Evolutionary conservation across 78 protist genomes (phyloP).

Genomic region (Cyanophora paradoxa): DNA sequence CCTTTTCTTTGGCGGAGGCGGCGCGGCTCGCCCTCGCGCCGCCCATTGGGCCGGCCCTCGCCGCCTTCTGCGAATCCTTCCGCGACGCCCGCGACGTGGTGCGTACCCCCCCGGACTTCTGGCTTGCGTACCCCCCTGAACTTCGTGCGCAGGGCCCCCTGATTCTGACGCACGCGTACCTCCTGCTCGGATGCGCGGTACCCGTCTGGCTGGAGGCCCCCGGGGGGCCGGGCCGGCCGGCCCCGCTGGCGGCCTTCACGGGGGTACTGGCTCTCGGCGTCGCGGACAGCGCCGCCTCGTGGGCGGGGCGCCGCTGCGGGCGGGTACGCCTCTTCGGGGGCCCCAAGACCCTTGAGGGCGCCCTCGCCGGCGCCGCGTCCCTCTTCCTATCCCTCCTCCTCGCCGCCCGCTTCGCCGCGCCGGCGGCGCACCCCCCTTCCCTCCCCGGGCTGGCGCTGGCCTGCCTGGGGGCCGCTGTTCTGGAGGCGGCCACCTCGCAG

Average conservation of each 20-base stretch:
- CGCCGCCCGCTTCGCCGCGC: background rate
- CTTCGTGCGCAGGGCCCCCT: constrained; percentile 45
- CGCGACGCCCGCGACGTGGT: constrained; percentile 53
- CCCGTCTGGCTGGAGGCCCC: constrained; percentile 50
- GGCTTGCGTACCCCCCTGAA: too few relatives aligned
- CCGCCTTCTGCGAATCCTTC: constrained; percentile 27
- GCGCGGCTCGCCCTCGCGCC: constrained; percentile 6
- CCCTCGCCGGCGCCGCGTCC: constrained; percentile 33
- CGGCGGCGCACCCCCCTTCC: too few relatives aligned
- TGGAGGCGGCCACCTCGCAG: constrained; percentile 52
- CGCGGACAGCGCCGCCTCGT: too few relatives aligned
- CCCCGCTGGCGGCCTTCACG: too few relatives aligned
- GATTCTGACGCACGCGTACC: constrained; percentile 53
- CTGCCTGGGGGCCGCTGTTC: constrained; percentile 12
- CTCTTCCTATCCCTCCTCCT: too few relatives aligned
- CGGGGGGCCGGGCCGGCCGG: too few relatives aligned
- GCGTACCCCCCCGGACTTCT: too few relatives aligned
- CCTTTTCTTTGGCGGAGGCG: constrained; percentile 32
- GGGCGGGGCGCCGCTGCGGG: constrained; percentile 40
- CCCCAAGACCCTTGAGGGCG: constrained; percentile 57
- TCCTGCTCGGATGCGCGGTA: constrained; percentile 60
- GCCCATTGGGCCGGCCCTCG: constrained; percentile 20
- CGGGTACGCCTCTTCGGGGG: constrained; percentile 31
- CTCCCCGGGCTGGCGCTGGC: too few relatives aligned
- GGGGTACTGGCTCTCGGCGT: too few relatives aligned